phyloP scores from a whole-genome alignment of 1,284 basidiomycete genomes.

The Cerrena zonata region DNA sequence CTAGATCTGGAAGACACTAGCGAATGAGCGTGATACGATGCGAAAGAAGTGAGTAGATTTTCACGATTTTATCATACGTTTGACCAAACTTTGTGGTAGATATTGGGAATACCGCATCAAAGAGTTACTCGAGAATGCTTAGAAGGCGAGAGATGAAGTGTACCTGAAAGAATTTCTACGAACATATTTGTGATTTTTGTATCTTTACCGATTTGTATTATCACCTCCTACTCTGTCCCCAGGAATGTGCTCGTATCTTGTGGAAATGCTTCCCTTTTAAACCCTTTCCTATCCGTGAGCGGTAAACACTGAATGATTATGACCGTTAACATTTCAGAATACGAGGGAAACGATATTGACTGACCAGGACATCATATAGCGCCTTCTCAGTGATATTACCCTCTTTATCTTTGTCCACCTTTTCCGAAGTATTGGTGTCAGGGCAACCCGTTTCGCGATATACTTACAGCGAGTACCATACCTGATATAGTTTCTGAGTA shows the following conservation, averaged over 20 bases:
- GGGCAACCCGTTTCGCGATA: neutral
- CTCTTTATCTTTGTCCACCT: conserved; percentile 74
- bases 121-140: conserved; percentile 5
- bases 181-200: no score
- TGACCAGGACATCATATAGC: conserved; percentile 78
- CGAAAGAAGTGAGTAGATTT: conserved; percentile 70
- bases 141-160: no score
- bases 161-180: no score
- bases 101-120: conserved; percentile 22
- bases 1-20: conserved; percentile 69
- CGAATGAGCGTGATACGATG: conserved; percentile 68
- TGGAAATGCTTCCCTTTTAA: no score
- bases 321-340: neutral
- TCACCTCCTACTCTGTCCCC: no score
- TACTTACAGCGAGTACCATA: neutral
- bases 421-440: no score
- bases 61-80: conserved; percentile 4
- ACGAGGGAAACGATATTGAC: no score
- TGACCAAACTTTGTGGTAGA: conserved; percentile 18
- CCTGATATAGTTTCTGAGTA: conserved; percentile 50
- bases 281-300: no score
- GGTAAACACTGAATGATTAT: conserved; percentile 21
- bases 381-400: conserved; percentile 65
- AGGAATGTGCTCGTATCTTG: no score
- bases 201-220: no score